Conservation (phyloP, 306 rosid genomes). For the Pterocarpus macrocarpus region DNA sequence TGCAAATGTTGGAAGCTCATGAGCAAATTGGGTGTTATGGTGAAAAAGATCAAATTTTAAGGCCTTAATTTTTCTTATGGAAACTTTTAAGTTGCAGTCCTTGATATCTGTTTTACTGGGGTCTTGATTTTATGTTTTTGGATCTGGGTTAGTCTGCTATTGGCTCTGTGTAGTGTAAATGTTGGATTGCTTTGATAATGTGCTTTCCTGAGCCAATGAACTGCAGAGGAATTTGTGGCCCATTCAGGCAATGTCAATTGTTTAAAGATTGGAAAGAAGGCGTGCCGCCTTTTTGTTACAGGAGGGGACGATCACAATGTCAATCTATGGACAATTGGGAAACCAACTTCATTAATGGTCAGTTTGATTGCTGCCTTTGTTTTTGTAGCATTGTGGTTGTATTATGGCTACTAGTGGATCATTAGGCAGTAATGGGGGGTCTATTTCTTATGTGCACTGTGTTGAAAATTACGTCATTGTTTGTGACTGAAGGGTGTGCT, state of each 20-base stretch:
- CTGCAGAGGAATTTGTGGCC: constrained; percentile 93
- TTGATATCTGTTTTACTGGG: neutral
- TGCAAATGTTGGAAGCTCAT: neutral
- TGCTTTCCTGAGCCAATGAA: constrained; percentile 65
- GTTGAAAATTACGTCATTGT: neutral
- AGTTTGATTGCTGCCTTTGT: constrained; percentile 48
- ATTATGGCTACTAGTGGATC: constrained; percentile 36
- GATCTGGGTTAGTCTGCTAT: neutral
- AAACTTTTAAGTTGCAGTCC: neutral
- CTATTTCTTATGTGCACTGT: constrained; percentile 28
- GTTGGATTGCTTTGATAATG: neutral
- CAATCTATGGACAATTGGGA: constrained; percentile 93
- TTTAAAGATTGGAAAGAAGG: constrained; percentile 89
- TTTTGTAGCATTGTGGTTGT: constrained; percentile 33
- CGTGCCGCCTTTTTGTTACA: constrained; percentile 73
- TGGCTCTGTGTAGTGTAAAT: neutral
- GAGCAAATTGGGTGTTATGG: neutral
- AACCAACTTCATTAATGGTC: constrained; percentile 80
- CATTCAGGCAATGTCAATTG: constrained; percentile 84
- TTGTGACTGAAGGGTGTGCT: neutral
- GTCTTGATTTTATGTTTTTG: constrained; percentile 1
- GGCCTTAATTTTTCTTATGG: neutral
- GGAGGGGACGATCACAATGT: constrained; percentile 97
- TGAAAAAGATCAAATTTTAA: neutral
- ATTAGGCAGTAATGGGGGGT: constrained; percentile 9